Evolutionary conservation across 1,284 basidiomycete species (phyloP).

Genomic region (Meripilus lineatus): DNA sequence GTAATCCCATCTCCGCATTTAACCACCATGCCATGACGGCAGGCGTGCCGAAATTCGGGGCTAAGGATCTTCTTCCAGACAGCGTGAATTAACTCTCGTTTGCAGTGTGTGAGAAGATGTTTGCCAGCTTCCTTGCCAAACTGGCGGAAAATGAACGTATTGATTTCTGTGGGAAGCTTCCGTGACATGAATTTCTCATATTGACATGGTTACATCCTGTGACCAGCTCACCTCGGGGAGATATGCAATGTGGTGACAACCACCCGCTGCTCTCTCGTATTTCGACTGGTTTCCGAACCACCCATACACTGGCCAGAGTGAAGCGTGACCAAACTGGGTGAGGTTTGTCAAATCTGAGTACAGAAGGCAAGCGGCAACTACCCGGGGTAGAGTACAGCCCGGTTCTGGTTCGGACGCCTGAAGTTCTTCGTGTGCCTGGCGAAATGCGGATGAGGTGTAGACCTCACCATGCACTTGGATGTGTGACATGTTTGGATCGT

Average conservation of each 20-base stretch:
- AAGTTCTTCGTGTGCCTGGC: not conserved
- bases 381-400: slow-evolving; percentile 14
- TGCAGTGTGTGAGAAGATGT: slow-evolving; percentile 13
- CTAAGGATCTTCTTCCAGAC: slow-evolving; percentile 20
- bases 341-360: slow-evolving; percentile 36
- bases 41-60: slow-evolving; percentile 18
- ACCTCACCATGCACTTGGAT: slow-evolving; percentile 3
- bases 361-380: slow-evolving; percentile 27
- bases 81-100: slow-evolving; percentile 30
- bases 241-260: slow-evolving; percentile 30
- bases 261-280: slow-evolving; percentile 21
- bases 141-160: slow-evolving; percentile 21
- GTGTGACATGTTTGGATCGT: not conserved
- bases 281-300: slow-evolving; percentile 34
- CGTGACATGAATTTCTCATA: not conserved
- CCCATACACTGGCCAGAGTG: slow-evolving; percentile 35
- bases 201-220: no score
- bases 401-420: not conserved
- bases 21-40: slow-evolving; percentile 20
- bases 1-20: slow-evolving; percentile 18
- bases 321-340: slow-evolving; percentile 28
- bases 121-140: slow-evolving; percentile 11
- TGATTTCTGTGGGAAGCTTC: slow-evolving; percentile 17
- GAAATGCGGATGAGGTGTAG: slow-evolving; percentile 2
- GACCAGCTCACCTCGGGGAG: slow-evolving; percentile 26